Evolutionary conservation across 2,329 filamentous ascomycete species (phyloP).

Genomic region (Alternaria triticina): DNA sequence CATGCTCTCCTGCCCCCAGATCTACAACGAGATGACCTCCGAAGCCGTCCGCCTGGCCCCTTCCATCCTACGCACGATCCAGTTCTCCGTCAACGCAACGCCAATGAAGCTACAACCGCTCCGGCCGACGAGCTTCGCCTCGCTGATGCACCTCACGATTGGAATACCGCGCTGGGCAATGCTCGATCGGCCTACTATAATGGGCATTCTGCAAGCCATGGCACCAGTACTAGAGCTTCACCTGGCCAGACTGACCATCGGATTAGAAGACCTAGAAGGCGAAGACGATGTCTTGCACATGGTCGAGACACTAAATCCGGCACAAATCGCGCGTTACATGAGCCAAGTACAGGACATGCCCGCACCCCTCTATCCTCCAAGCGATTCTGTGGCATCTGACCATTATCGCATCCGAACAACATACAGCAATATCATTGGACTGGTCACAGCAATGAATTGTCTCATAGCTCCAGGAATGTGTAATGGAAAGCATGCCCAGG

Average conservation of each 20-base stretch:
- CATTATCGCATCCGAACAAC: background rate
- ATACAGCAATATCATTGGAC: constrained; percentile 1
- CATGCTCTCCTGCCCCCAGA: constrained; percentile 8
- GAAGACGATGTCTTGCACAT: background rate
- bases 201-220: background rate
- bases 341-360: background rate
- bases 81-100: background rate
- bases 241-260: constrained; percentile 5
- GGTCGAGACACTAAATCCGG: background rate
- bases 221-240: background rate
- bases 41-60: background rate
- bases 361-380: background rate
- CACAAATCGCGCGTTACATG: background rate
- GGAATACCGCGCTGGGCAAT: constrained; percentile 3
- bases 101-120: background rate
- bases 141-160: constrained; percentile 3
- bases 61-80: background rate
- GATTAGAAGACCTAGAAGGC: background rate
- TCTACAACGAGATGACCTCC: constrained; percentile 2
- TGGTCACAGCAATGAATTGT: constrained; percentile 5
- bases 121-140: background rate
- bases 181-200: background rate
- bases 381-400: background rate
- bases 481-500: background rate
- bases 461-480: constrained; percentile 4